Conservation (phyloP, 192 early-diverging fungal genomes). For the Phlyctochytrium planicorne region DNA sequence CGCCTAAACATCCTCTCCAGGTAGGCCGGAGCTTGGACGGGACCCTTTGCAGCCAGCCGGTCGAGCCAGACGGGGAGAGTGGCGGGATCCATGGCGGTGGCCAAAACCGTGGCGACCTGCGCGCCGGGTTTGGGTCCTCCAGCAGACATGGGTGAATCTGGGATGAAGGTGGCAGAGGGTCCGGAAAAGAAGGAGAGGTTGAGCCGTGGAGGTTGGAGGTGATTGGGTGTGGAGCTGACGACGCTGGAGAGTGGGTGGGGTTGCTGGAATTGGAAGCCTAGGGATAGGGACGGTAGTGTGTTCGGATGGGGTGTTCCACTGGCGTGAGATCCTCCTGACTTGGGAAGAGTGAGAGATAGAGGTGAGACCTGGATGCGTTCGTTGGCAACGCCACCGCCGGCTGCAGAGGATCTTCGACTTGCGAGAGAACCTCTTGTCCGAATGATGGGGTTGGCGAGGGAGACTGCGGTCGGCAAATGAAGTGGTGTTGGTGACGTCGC, state of each 20-base stretch:
- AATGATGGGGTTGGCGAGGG: not conserved
- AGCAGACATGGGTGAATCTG: constrained; percentile 6
- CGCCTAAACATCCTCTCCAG: constrained; percentile 8
- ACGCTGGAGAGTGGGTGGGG: not conserved
- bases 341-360: not conserved
- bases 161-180: not conserved
- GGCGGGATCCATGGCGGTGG: constrained; percentile 1
- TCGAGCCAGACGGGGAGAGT: constrained; percentile 19
- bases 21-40: not conserved
- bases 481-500: no score
- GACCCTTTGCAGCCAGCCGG: not conserved
- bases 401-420: not conserved
- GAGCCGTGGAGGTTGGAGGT: constrained; percentile 4
- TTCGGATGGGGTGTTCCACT: not conserved
- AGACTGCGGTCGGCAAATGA: not conserved
- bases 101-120: constrained; percentile 2
- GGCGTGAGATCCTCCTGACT: not conserved
- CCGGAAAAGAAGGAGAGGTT: constrained; percentile 4
- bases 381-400: not conserved
- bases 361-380: not conserved
- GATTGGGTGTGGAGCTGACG: not conserved
- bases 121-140: constrained; percentile 13
- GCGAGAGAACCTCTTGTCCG: not conserved
- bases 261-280: not conserved
- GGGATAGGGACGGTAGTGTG: not conserved